Conservation (phyloP, 352 stramenopile species). For the Peronospora belbahrii region DNA sequence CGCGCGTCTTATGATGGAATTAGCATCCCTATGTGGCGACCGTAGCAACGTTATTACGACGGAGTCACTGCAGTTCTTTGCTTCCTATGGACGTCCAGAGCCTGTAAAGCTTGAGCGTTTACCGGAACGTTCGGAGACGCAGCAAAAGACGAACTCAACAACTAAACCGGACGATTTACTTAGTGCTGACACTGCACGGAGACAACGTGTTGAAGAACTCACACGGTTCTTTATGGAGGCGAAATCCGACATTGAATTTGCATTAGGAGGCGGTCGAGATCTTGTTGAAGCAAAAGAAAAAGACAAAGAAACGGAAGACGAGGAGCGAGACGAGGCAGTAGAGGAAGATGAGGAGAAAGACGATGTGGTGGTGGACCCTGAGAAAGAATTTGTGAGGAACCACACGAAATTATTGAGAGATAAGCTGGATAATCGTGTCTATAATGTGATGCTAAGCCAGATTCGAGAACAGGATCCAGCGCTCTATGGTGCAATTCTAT, state of each 20-base stretch:
- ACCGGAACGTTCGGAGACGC: slow-evolving; percentile 27
- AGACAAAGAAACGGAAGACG: slow-evolving; percentile 63
- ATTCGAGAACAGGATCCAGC: slow-evolving; percentile 76
- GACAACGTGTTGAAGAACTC: slow-evolving; percentile 80
- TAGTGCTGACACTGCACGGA: slow-evolving; percentile 61
- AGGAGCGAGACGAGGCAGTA: slow-evolving; percentile 41
- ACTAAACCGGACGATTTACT: slow-evolving; percentile 61
- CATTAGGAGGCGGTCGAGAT: slow-evolving; percentile 56
- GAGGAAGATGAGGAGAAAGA: slow-evolving; percentile 48
- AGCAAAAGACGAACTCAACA: slow-evolving; percentile 25
- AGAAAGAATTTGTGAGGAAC: slow-evolving; percentile 33
- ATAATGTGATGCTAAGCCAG: slow-evolving; percentile 61
- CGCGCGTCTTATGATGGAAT: slow-evolving; percentile 63
- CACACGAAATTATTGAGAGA: slow-evolving; percentile 57
- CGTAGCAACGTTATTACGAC: slow-evolving; percentile 63
- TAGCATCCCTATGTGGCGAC: slow-evolving; percentile 65
- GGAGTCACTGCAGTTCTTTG: slow-evolving; percentile 71
- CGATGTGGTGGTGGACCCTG: slow-evolving; percentile 31
- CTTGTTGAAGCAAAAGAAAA: slow-evolving; percentile 65
- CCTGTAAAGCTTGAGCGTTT: slow-evolving; percentile 68
- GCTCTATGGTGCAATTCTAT: slow-evolving; percentile 78
- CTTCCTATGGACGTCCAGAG: slow-evolving; percentile 45
- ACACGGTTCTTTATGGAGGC: slow-evolving; percentile 87
- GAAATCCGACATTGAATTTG: slow-evolving; percentile 87
- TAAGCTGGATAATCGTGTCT: slow-evolving; percentile 69